These are phyloP conservation scores for Pyricularia pennisetigena DNA, from an alignment of 2,329 filamentous ascomycete genomes.

Conservation along the genomic window DNA sequence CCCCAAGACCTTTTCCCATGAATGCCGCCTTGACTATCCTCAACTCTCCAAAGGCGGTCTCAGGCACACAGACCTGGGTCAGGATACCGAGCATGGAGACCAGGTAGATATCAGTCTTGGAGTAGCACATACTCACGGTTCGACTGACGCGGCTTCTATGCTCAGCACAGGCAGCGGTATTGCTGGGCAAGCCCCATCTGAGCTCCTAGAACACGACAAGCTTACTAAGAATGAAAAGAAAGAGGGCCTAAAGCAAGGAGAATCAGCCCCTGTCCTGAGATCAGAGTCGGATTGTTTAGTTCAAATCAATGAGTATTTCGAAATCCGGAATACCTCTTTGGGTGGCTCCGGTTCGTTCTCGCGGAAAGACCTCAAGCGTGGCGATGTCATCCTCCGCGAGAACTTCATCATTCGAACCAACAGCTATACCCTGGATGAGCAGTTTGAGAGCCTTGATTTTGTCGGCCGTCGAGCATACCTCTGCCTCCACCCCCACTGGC, in stretches of 20 bases:
- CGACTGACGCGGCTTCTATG: neutral
- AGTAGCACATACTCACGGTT: neutral
- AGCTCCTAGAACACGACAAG: neutral
- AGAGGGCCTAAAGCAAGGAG: neutral
- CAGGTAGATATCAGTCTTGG: neutral
- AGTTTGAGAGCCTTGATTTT: slow-evolving; percentile 23
- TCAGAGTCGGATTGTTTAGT: neutral
- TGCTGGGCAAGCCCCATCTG: neutral
- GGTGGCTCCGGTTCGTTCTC: slow-evolving; percentile 40
- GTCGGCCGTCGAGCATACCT: slow-evolving; percentile 22
- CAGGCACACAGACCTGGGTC: too few relatives aligned
- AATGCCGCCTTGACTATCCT: neutral
- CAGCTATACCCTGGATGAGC: slow-evolving; percentile 18
- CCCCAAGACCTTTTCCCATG: neutral
- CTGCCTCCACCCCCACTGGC: slow-evolving; percentile 22
- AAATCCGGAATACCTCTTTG: slow-evolving; percentile 27
- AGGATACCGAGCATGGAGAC: neutral
- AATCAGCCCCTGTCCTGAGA: neutral
- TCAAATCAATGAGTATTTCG: slow-evolving; percentile 26
- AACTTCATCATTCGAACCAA: slow-evolving; percentile 27
- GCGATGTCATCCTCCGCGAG: slow-evolving; percentile 34
- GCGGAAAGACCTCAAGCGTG: slow-evolving; percentile 21
- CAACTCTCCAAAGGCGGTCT: too few relatives aligned
- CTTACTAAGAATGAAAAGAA: neutral
- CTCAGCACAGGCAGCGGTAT: too few relatives aligned